Conservation (phyloP, 495 filamentous ascomycete species). For the Lasiosphaeris hirsuta region DNA sequence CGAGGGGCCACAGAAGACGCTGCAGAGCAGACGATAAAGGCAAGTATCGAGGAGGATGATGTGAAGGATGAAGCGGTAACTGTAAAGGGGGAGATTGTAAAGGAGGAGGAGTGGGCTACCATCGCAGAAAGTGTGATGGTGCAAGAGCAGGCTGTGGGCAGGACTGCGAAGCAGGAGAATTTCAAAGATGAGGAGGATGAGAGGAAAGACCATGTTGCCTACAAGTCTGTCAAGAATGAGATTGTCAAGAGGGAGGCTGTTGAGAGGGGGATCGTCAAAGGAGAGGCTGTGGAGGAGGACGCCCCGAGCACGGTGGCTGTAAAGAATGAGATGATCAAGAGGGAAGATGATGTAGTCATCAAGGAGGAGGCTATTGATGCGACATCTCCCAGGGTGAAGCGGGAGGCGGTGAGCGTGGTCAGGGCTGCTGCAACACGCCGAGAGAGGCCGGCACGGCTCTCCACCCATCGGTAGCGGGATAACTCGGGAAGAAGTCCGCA, state of each 20-base stretch:
- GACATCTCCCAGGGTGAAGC: too few relatives aligned
- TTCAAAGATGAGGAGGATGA: constrained; percentile 5
- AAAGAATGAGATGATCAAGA: not conserved
- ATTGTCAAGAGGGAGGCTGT: constrained; percentile 2
- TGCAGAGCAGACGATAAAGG: too few relatives aligned
- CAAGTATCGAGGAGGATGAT: constrained; percentile 10
- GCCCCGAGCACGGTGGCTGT: not conserved
- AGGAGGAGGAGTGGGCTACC: constrained; percentile 22
- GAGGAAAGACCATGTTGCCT: constrained; percentile 11
- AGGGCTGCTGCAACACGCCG: too few relatives aligned
- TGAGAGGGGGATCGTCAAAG: constrained; percentile 8
- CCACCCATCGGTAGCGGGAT: too few relatives aligned
- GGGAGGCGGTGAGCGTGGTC: too few relatives aligned
- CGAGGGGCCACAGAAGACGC: too few relatives aligned
- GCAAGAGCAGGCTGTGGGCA: not conserved
- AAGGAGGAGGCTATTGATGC: not conserved
- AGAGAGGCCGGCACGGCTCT: too few relatives aligned
- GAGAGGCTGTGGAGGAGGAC: not conserved
- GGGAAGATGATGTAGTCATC: not conserved
- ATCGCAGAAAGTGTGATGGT: too few relatives aligned
- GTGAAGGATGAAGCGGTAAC: constrained; percentile 26
- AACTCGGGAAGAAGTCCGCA: too few relatives aligned
- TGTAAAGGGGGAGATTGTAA: constrained; percentile 23
- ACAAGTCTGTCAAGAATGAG: constrained; percentile 6
- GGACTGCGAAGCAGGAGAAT: too few relatives aligned